phyloP scores from a whole-genome alignment of 129 eudicot genomes.

The Flaveria linearis region DNA sequence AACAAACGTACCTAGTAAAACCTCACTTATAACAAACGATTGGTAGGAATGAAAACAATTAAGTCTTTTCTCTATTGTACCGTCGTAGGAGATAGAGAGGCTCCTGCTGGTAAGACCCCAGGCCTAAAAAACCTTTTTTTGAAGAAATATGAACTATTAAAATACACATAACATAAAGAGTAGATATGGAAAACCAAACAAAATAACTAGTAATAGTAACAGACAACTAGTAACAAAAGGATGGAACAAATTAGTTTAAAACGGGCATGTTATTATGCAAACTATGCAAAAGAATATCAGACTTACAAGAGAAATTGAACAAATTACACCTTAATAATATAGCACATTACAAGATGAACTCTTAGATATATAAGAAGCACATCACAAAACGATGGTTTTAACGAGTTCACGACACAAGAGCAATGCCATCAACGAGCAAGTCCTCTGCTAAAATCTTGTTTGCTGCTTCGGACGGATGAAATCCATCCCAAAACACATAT shows the following conservation, averaged over 20 bases:
- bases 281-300: background rate
- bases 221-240: too few species aligned
- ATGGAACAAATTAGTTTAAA: background rate
- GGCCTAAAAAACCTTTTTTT: too few species aligned
- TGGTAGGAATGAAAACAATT: too few species aligned
- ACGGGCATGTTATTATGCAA: background rate
- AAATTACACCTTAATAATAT: background rate
- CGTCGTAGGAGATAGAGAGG: too few species aligned
- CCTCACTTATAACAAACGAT: too few species aligned
- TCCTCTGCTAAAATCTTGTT: slow-evolving; percentile 67
- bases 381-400: slow-evolving; percentile 3
- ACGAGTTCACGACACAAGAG: slow-evolving; percentile 55
- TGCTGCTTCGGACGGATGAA: slow-evolving; percentile 90
- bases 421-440: slow-evolving; percentile 60
- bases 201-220: too few species aligned
- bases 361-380: slow-evolving; percentile 3
- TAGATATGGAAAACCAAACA: too few species aligned
- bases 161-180: too few species aligned
- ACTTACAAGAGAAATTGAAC: background rate
- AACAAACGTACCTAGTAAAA: too few species aligned
- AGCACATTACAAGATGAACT: background rate
- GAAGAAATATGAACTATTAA: too few species aligned
- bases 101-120: too few species aligned
- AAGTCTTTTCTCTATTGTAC: too few species aligned
- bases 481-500: slow-evolving; percentile 92